Conservation (phyloP, 2,329 filamentous ascomycete genomes). For the Fusarium haematococcum region DNA sequence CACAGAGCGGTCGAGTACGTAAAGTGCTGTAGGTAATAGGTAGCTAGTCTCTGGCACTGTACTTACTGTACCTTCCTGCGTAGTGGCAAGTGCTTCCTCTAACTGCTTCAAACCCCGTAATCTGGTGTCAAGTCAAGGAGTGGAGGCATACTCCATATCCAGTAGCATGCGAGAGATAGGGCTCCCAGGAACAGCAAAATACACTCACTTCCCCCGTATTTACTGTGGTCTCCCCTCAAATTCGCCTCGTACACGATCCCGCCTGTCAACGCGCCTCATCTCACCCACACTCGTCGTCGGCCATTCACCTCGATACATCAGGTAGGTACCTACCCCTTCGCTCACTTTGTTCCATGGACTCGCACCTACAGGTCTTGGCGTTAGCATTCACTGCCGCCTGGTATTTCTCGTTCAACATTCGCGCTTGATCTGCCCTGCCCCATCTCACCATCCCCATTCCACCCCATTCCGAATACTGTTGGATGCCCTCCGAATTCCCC, state of each 20-base stretch:
- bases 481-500: slow-evolving; percentile 14
- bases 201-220: slow-evolving; percentile 29
- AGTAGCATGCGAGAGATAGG: slow-evolving; percentile 27
- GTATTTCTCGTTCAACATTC: slow-evolving; percentile 6
- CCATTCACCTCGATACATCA: slow-evolving; percentile 12
- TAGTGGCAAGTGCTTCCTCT: slow-evolving; percentile 14
- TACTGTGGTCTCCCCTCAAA: slow-evolving; percentile 6
- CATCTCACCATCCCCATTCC: slow-evolving; percentile 33
- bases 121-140: slow-evolving; percentile 35
- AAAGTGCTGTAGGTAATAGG: slow-evolving; percentile 17
- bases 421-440: slow-evolving; percentile 10
- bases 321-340: slow-evolving; percentile 11
- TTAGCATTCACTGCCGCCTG: neutral
- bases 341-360: neutral
- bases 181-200: slow-evolving; percentile 30
- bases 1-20: slow-evolving; percentile 20
- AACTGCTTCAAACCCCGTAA: slow-evolving; percentile 35
- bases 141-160: slow-evolving; percentile 35
- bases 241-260: slow-evolving; percentile 14
- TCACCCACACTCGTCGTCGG: neutral
- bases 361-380: neutral
- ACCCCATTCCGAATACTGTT: slow-evolving; percentile 24
- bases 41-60: slow-evolving; percentile 2
- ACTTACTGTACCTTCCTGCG: neutral
- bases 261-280: slow-evolving; percentile 1